These are phyloP conservation scores for Tritrichomonas foetus DNA, from an alignment of 208 protist species.

Conservation along the genomic window DNA sequence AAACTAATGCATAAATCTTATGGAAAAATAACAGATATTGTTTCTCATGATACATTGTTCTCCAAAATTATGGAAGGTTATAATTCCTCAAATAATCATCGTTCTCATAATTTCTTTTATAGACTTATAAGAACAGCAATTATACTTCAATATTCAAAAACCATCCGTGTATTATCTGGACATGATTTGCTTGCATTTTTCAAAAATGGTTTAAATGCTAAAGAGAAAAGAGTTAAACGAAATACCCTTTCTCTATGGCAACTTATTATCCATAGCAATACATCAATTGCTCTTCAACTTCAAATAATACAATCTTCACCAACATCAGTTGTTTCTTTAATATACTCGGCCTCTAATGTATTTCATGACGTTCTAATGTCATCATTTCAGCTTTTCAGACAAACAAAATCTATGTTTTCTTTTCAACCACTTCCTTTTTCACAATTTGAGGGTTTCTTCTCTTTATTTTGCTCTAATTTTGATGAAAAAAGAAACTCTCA, in stretches of 20 bases:
- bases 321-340: background rate
- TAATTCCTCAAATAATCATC: background rate
- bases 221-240: background rate
- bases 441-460: background rate
- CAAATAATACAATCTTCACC: background rate
- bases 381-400: background rate
- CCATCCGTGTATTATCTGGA: background rate
- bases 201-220: background rate
- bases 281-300: background rate
- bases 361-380: background rate
- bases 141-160: background rate
- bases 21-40: background rate
- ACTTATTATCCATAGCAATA: background rate
- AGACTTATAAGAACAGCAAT: background rate
- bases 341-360: background rate
- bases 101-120: background rate
- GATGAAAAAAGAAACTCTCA: background rate
- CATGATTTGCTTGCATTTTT: background rate
- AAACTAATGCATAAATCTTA: constrained; percentile 11
- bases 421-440: background rate
- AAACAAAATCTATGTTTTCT: background rate
- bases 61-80: background rate
- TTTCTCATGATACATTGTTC: background rate
- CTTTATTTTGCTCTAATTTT: background rate
- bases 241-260: constrained; percentile 1